Percentiles rank a stretch among this genome's conserved stretches.
Conservation (phyloP, 306 rosid species). For the Quercus ilex region DNA sequence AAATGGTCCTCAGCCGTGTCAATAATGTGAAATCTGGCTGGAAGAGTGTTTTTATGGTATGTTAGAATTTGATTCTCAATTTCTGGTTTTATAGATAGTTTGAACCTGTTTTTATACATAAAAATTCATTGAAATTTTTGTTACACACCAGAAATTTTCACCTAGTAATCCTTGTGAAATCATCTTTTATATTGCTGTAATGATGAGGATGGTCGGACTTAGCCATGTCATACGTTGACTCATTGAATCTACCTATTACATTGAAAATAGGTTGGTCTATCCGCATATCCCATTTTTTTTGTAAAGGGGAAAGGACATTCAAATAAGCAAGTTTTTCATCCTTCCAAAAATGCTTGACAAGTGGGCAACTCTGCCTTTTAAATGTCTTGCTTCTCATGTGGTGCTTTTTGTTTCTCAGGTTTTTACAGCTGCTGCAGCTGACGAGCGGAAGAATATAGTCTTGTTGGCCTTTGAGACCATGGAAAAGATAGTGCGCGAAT, state of each 20-base stretch:
- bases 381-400: conserved; percentile 25
- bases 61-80: conserved; percentile 13
- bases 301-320: neutral
- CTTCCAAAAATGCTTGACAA: neutral
- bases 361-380: neutral
- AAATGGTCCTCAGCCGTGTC: conserved; percentile 99
- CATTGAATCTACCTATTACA: neutral
- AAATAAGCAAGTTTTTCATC: neutral
- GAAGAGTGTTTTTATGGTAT: conserved; percentile 98
- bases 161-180: neutral
- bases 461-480: conserved; percentile 94
- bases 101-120: neutral
- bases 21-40: conserved; percentile 97
- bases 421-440: conserved; percentile 95
- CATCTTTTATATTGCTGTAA: neutral
- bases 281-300: neutral
- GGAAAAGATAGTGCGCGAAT: conserved; percentile 98
- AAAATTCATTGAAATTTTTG: neutral
- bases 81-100: neutral
- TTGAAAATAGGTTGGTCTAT: neutral
- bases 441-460: conserved; percentile 88
- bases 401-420: conserved; percentile 60
- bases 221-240: neutral
- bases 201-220: neutral
- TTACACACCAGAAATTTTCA: neutral